Evolutionary conservation across 2,329 filamentous ascomycete species (phyloP), one percentile per base, ranked within the genome.

Genomic region (Rutstroemia sp.): DNA sequence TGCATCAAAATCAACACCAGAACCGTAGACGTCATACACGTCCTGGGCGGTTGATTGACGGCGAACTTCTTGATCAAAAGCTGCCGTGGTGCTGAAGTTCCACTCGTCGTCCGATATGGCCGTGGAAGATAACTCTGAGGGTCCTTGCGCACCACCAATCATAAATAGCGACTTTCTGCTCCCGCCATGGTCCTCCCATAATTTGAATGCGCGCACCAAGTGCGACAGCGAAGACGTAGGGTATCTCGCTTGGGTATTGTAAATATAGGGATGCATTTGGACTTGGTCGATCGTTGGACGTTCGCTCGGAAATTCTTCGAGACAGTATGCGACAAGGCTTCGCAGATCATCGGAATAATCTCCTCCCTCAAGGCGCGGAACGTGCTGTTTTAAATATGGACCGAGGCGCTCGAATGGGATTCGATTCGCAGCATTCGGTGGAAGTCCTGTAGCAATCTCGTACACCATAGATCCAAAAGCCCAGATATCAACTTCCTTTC

Each of bases 391-490:
- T 40, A 87, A 72, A 61, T 82, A 78, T 51, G 73, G 78, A 27
- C 80, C 80, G 8, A 76, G 73, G 38, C 78, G 70, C 47, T 77
- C 75, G 38, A 65, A 70, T 60, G 61, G 68, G 62, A 76, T 75
- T 59, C 75, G 80, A 48, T 81, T 76, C 45, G 75, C 75, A 44
- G 81, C 83, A 62, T 88, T 87, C 0, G 89, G 89, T 2, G 88
- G 88, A 17, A 85, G 74, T 1, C 89, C 89, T 4, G 86, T 89
- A 1, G 89, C 88, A 70, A 92, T 88, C 70, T 94, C 89, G 65
- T 83, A 90, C 1, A 90, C 77, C 69, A 91, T 87, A 59, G 88
- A 87, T 1, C 89, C 89, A 68, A 89, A 91, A 2, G 89, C 88
- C 89, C 89, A 94, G 51, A 92, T 90, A 64, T 94, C 89, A 45